A percentile compares a stretch with the other conserved stretches of the same genome.
Evolutionary conservation across 306 rosid species (phyloP).

Genomic region (Bauhinia variegata): DNA sequence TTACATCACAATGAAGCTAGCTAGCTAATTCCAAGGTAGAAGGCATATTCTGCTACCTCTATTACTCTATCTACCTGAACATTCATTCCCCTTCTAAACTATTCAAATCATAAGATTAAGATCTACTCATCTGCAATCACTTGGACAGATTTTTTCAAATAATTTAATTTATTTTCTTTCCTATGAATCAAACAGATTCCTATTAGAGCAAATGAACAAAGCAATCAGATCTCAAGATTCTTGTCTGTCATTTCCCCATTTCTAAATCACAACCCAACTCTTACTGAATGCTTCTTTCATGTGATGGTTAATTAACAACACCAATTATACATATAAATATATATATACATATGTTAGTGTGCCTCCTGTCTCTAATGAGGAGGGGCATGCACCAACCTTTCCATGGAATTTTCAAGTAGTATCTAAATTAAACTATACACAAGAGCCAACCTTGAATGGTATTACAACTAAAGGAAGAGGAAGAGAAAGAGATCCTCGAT

Average conservation of each 20-base stretch:
- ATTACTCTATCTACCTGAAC: conserved; percentile 1
- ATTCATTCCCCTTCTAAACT: conserved; percentile 1
- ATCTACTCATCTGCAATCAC: conserved; percentile 7
- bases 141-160: background rate
- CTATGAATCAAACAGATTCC: conserved; percentile 33
- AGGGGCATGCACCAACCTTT: too few relatives aligned
- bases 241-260: conserved; percentile 39
- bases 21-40: too few relatives aligned
- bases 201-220: conserved; percentile 5
- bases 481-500: background rate
- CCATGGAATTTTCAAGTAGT: too few relatives aligned
- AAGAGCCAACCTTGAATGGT: background rate
- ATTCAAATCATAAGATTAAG: conserved; percentile 7
- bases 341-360: too few relatives aligned
- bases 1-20: too few relatives aligned
- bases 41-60: background rate
- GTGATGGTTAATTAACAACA: conserved; percentile 34
- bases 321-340: too few relatives aligned
- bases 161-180: background rate
- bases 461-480: background rate
- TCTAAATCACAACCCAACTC: conserved; percentile 32
- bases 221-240: conserved; percentile 46
- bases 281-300: conserved; percentile 42
- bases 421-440: conserved; percentile 27
- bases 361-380: too few relatives aligned